Conservation (phyloP, 768 basidiomycete species). For the Hygrocybe punicea region DNA sequence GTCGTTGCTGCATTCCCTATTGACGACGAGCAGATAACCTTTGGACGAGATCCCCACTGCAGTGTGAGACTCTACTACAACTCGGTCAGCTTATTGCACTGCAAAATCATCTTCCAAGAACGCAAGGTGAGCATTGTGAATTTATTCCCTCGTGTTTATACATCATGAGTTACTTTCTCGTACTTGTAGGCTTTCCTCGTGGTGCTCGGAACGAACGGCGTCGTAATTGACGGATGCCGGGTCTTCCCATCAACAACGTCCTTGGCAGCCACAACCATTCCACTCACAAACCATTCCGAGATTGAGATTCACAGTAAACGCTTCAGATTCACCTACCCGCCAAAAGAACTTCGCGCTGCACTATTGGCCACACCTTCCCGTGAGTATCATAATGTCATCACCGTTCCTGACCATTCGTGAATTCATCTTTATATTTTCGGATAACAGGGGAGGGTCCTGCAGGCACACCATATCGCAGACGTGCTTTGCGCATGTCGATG, state of each 20-base stretch:
- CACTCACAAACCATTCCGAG: constrained; percentile 61
- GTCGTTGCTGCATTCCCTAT: constrained; percentile 68
- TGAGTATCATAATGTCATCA: constrained; percentile 24
- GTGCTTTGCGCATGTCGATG: constrained; percentile 65
- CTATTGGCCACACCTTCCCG: constrained; percentile 51
- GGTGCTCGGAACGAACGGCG: constrained; percentile 56
- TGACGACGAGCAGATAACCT: constrained; percentile 62
- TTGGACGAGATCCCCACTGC: constrained; percentile 63
- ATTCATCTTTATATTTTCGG: background rate
- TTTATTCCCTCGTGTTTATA: background rate
- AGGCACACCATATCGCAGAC: constrained; percentile 36
- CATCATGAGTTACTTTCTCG: no score
- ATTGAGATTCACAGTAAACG: constrained; percentile 67
- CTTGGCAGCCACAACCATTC: constrained; percentile 47
- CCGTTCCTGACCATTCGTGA: background rate
- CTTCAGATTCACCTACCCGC: constrained; percentile 72
- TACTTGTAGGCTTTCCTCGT: constrained; percentile 58
- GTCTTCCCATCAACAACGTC: constrained; percentile 47
- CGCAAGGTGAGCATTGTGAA: constrained; percentile 43
- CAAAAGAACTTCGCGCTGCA: constrained; percentile 60
- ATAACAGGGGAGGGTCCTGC: constrained; percentile 4
- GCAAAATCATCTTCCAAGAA: constrained; percentile 65
- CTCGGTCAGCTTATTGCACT: constrained; percentile 59
- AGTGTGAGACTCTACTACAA: constrained; percentile 69
- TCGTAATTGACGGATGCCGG: constrained; percentile 58